A percentile compares a stretch with the other conserved stretches of the same genome.
Conservation (phyloP, 2,329 filamentous ascomycete genomes). For the Cadophora sp. region DNA sequence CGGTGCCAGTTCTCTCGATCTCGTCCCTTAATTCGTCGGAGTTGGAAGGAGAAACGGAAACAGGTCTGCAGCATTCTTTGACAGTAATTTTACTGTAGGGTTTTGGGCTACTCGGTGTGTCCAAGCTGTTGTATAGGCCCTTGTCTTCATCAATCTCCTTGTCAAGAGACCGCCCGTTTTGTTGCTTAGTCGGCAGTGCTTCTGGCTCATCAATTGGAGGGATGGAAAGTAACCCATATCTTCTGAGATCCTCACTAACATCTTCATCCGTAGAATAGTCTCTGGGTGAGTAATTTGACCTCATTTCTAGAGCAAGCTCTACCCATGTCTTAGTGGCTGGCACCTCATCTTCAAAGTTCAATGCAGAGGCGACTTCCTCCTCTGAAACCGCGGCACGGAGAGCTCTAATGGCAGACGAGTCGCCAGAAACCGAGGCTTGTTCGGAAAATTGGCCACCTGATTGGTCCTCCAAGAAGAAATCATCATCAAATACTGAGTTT, state of each 20-base stretch:
- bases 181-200: neutral
- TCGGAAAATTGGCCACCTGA: conserved; percentile 16
- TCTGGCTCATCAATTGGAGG: neutral
- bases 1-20: neutral
- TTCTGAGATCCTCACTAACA: neutral
- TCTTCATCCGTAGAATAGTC: neutral
- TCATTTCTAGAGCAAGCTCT: conserved; percentile 3
- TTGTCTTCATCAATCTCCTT: neutral
- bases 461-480: conserved; percentile 13
- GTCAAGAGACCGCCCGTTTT: neutral
- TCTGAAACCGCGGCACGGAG: neutral
- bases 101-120: neutral
- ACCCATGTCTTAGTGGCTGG: conserved; percentile 12
- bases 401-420: neutral
- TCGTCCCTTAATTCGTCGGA: neutral
- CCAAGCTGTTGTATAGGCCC: neutral
- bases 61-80: neutral
- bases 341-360: conserved; percentile 1
- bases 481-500: conserved; percentile 9
- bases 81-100: neutral
- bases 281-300: too few relatives aligned
- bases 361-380: neutral
- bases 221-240: neutral
- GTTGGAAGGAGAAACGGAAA: neutral
- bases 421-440: neutral